phyloP scores from a whole-genome alignment of 2,329 filamentous ascomycete species.

The Cadophora malorum region DNA sequence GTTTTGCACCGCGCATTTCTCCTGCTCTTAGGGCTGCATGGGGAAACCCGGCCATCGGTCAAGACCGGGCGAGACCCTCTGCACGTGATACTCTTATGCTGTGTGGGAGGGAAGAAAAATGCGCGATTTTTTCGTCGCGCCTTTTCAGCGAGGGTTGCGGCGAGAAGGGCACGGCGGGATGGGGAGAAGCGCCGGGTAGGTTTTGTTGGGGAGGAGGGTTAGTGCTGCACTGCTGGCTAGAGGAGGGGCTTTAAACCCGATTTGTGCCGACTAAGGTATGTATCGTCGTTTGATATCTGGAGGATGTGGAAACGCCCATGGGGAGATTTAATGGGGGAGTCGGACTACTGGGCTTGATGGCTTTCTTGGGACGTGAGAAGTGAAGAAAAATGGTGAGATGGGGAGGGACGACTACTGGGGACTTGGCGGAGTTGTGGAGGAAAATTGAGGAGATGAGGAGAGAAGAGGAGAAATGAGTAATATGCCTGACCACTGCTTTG shows the following conservation, averaged over 20 bases:
- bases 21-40: conserved; percentile 3
- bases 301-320: neutral
- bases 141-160: conserved; percentile 8
- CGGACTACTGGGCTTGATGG: neutral
- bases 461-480: no score
- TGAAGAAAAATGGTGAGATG: neutral
- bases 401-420: neutral
- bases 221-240: neutral
- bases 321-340: neutral
- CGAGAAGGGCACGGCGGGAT: neutral
- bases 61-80: neutral
- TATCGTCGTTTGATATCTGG: neutral
- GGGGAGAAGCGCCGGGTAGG: conserved; percentile 1
- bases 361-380: neutral
- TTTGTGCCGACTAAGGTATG: conserved; percentile 7
- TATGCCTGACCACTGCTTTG: no score
- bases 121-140: conserved; percentile 1
- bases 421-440: no score
- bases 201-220: conserved; percentile 5
- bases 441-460: no score
- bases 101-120: neutral
- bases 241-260: neutral
- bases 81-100: neutral
- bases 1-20: neutral
- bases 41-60: conserved; percentile 12